These are phyloP conservation scores for Hygrophorus russula DNA, from an alignment of 768 basidiomycete genomes.

Conservation along the genomic window DNA sequence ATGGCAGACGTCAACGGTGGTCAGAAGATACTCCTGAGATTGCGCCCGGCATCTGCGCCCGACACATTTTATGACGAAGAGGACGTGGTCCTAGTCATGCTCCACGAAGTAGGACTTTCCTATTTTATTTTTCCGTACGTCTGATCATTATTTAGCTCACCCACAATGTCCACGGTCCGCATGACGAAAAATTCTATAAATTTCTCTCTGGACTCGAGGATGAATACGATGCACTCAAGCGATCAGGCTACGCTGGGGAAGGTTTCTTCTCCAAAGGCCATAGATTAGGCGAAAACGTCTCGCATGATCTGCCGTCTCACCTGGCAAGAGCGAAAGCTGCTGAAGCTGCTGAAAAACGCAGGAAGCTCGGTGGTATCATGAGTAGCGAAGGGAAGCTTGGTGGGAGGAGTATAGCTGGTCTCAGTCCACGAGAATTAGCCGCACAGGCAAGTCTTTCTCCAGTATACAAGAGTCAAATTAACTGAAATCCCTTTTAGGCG, in stretches of 20 bases:
- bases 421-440: constrained; percentile 62
- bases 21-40: constrained; percentile 69
- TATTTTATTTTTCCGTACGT: background rate
- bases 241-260: constrained; percentile 81
- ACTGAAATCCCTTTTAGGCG: constrained; percentile 40
- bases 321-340: constrained; percentile 57
- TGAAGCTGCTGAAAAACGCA: constrained; percentile 71
- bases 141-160: constrained; percentile 45
- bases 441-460: constrained; percentile 39
- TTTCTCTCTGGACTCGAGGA: constrained; percentile 64
- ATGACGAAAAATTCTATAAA: constrained; percentile 78
- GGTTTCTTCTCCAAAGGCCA: constrained; percentile 78
- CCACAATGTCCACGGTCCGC: constrained; percentile 82
- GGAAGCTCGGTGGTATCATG: constrained; percentile 29
- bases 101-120: constrained; percentile 63
- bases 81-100: constrained; percentile 72
- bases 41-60: constrained; percentile 59
- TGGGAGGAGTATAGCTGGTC: constrained; percentile 28
- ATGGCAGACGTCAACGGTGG: constrained; percentile 64
- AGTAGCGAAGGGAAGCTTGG: constrained; percentile 52
- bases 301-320: constrained; percentile 58
- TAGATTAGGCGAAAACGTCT: constrained; percentile 53
- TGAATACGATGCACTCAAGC: constrained; percentile 71
- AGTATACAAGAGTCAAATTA: background rate
- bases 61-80: constrained; percentile 69